Base-by-base conservation (phyloP, 106 monocot species). In the Phalaenopsis equestris region DNA sequence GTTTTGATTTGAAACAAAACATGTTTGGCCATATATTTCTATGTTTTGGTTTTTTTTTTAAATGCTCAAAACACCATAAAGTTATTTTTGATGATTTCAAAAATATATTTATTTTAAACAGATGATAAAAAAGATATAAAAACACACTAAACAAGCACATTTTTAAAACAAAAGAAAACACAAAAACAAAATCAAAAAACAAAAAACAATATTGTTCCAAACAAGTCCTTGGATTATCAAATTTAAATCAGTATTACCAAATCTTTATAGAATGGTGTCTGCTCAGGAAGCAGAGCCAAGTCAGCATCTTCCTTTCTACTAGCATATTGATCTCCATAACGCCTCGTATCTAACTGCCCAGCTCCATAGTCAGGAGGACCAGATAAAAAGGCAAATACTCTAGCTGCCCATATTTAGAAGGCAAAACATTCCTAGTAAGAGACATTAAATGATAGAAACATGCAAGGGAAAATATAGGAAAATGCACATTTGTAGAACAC, bases 291-390 rank as follows among this genome's bases (percentile, higher is more conserved):
- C 76, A 99, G 87, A 75, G 94, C 92, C 76, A 80, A 90, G 77
- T 99, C 99, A 5, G 99, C 92, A 93, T 99, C 99, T 84, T 95
- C 99, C 65, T 93, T 80, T 87, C 82, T 90, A 83, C 95, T 95
- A 76, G 99, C 99, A 90, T 99, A 99, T 43, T 99, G 99, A 80
- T 95, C 99, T 65, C 99, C 99, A 88, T 99, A 99, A 41, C 99
- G 80, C 83, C 91, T 86, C 77, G 99, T 95, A 79, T 99, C 99
- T 72, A 99, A 86, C 64, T 95, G 99, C 19, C 99, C 99, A 84
- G 93, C 91, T 77, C 99, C 99, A 88, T 99, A 99, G 90, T 99
- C 99, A 73, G 99, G 99, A 67, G 99, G 93, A 80, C 99, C 99
- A 82, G 99, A 95, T 64, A 99, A 82, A 89, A 99, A 99, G 46